phyloP scores from a whole-genome alignment of 768 basidiomycete genomes.

The Lactarius sanguifluus region DNA sequence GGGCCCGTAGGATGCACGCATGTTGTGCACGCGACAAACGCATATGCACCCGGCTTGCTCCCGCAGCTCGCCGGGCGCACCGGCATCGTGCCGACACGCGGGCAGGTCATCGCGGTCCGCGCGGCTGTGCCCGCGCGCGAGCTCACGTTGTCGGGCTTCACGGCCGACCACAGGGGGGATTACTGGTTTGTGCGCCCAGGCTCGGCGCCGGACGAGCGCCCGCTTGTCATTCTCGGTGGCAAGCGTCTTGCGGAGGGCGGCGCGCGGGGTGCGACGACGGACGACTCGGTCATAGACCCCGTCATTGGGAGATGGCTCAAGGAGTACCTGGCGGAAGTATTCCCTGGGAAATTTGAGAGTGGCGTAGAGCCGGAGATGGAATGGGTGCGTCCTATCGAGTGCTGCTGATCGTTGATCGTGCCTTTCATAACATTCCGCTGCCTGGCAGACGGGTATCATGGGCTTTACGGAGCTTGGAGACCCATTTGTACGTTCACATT shows the following conservation, averaged over 20 bases:
- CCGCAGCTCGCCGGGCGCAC: constrained; percentile 56
- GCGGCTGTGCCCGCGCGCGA: constrained; percentile 41
- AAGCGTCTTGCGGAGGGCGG: constrained; percentile 49
- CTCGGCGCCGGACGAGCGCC: constrained; percentile 38
- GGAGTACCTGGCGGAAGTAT: constrained; percentile 58
- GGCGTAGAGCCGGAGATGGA: constrained; percentile 66
- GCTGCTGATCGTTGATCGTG: background rate
- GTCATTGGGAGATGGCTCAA: constrained; percentile 50
- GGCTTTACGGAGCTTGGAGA: constrained; percentile 60
- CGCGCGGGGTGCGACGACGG: constrained; percentile 50
- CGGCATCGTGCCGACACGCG: constrained; percentile 69
- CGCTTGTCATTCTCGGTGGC: constrained; percentile 74
- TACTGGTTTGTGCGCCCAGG: constrained; percentile 81
- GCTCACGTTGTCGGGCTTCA: constrained; percentile 40
- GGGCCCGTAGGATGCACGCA: constrained; percentile 59
- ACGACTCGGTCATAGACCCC: constrained; percentile 57
- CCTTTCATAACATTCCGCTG: background rate
- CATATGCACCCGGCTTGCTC: constrained; percentile 74
- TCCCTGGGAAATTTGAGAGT: constrained; percentile 52
- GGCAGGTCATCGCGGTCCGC: constrained; percentile 58
- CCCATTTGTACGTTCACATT: constrained; percentile 57
- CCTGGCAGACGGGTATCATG: constrained; percentile 76
- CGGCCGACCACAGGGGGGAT: constrained; percentile 52
- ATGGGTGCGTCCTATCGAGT: constrained; percentile 55
- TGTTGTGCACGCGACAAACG: constrained; percentile 87